phyloP scores from a whole-genome alignment of 805 yeast genomes.

The Saccharomyces paradoxus region DNA sequence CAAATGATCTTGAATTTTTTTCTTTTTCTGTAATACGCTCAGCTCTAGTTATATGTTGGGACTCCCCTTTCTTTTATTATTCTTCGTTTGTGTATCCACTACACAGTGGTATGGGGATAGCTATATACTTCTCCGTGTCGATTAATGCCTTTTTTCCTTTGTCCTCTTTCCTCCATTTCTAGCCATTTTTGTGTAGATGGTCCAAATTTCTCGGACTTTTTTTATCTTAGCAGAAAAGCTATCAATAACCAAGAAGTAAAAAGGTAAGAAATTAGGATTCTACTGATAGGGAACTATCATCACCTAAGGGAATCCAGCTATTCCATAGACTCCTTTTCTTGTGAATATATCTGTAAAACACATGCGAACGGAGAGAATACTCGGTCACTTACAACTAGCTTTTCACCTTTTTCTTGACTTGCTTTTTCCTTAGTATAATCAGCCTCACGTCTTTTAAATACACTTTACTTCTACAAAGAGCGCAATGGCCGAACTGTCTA shows the following conservation, averaged over 20 bases:
- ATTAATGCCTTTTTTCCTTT: background rate
- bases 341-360: background rate
- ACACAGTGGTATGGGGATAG: background rate
- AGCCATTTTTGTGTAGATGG: background rate
- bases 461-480: constrained; percentile 35
- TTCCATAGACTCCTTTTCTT: background rate
- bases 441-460: constrained; percentile 26
- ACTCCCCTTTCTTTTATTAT: background rate
- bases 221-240: background rate
- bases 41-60: background rate
- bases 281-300: background rate
- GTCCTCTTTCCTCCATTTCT: background rate
- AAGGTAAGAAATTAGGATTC: background rate
- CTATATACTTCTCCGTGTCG: background rate
- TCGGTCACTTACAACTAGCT: background rate
- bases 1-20: background rate
- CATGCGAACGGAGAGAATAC: background rate
- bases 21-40: background rate
- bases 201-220: background rate
- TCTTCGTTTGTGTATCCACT: background rate
- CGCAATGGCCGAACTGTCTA: constrained; percentile 33
- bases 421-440: constrained; percentile 29
- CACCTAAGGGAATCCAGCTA: background rate
- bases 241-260: background rate
- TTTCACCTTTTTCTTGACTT: constrained; percentile 5